Evolutionary conservation across 2,329 filamentous ascomycete genomes (phyloP), one percentile per base, ranked within the genome.

Genomic region (Neopestalotiopsis sp.): DNA sequence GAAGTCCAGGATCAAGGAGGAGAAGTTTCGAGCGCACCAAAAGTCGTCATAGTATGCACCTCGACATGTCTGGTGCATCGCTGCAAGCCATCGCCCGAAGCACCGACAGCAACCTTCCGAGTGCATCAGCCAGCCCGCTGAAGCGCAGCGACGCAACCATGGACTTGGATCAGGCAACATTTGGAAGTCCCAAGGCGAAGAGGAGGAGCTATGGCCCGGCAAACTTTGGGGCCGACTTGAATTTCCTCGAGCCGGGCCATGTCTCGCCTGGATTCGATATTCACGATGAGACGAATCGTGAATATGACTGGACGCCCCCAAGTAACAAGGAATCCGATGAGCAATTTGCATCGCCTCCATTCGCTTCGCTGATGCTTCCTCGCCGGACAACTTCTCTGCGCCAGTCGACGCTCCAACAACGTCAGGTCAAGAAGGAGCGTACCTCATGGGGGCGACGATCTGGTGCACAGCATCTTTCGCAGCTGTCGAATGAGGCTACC

Each of bases 101-200:
- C n/a, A 76, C 85, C 17, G 87, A 89, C 65, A 77, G 72, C 72
- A 74, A 83, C 65, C 81, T 85, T 61, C 81, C 85, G 63, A 84
- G 88, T 20, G 84, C 88, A 24, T 89, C 90, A 70, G 90, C 92
- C 5, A 97, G 95, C 78, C 95, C 95, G 5, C 83, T 98, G 74
- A 98, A 98, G 86, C 91, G 96, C 74, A 95, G 92, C 77, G 95
- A 98, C 82, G 92, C 93, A 58, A 91, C 92, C 65, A 95, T 97
- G 92, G 94, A 94, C 76, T 83, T 97, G 63, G 95, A 97, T 75
- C 92, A 93, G 72, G 86, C 90, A 34, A 91, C 88, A 74, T 86
- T 92, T 68, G 93, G 93, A 73, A 98, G 93, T 76, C 95, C 96
- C 0, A 93, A 95, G 70, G 93, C 95, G 61, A 98, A 98, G 84